A percentile compares a stretch with the other conserved stretches of the same genome.
Conservation (phyloP, 2,329 filamentous ascomycete genomes). For the Colletotrichum ledebouriae region DNA sequence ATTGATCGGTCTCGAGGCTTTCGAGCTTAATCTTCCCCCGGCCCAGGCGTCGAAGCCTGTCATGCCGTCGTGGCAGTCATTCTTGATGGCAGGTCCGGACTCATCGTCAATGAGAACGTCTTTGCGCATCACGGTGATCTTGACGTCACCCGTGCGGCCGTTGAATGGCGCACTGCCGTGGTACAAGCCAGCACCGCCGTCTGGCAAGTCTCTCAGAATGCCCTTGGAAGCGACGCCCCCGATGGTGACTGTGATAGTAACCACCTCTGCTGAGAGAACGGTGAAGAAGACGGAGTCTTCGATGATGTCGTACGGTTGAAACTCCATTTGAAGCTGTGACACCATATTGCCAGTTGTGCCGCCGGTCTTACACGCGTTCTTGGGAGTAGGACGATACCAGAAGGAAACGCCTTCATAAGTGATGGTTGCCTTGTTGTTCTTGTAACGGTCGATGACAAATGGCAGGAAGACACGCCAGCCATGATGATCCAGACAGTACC, state of each 20-base stretch:
- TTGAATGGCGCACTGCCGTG: conserved; percentile 47
- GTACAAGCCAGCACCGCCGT: conserved; percentile 47
- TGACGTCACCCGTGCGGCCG: conserved; percentile 46
- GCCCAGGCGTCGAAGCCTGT: conserved; percentile 37
- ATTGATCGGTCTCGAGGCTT: neutral
- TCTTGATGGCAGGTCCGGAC: conserved; percentile 18
- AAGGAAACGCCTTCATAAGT: conserved; percentile 47
- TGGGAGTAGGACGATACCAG: conserved; percentile 51
- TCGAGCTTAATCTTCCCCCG: conserved; percentile 5
- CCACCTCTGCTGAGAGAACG: neutral
- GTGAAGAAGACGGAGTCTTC: conserved; percentile 45
- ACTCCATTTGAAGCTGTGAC: conserved; percentile 45
- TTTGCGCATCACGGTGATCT: conserved; percentile 51
- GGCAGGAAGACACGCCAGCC: conserved; percentile 63
- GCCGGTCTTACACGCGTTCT: conserved; percentile 45
- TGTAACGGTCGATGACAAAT: conserved; percentile 64
- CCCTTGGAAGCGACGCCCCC: neutral
- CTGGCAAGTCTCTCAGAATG: conserved; percentile 1
- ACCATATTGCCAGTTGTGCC: conserved; percentile 49
- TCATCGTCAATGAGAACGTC: neutral
- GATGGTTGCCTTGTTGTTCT: conserved; percentile 52
- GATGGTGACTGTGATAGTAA: neutral
- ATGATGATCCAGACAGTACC: conserved; percentile 63
- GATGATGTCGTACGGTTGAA: conserved; percentile 41
- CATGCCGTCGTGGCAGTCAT: conserved; percentile 15